Conservation (phyloP, 768 basidiomycete genomes). For the Suillus hirtellus region DNA sequence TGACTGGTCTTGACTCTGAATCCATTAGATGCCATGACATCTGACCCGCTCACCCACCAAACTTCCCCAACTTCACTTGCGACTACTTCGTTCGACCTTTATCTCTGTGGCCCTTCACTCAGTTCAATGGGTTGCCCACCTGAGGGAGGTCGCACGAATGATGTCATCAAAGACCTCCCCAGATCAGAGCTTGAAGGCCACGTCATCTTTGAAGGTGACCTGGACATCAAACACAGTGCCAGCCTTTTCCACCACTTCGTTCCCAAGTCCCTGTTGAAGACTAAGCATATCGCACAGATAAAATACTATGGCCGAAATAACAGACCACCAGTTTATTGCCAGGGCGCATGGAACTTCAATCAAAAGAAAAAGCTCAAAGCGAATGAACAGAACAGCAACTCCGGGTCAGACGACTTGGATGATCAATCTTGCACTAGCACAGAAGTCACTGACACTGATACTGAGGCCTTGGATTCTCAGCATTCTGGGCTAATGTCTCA, state of each 20-base stretch:
- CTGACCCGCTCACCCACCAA: background rate
- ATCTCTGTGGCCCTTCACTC: background rate
- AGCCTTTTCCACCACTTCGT: background rate
- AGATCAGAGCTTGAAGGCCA: background rate
- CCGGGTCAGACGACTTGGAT: background rate
- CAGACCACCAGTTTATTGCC: background rate
- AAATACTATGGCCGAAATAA: background rate
- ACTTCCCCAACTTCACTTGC: background rate
- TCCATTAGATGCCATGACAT: background rate
- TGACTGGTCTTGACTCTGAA: background rate
- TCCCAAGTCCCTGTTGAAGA: background rate
- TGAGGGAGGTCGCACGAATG: background rate
- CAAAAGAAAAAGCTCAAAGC: background rate
- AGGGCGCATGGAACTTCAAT: background rate
- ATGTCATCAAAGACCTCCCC: background rate
- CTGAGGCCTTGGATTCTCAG: background rate
- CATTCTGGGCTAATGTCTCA: background rate
- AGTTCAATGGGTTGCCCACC: background rate
- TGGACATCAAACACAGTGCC: background rate
- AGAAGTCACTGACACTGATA: background rate
- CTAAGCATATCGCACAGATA: background rate
- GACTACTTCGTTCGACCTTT: background rate
- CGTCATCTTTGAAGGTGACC: background rate
- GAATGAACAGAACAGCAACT: background rate
- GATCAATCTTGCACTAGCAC: background rate